Evolutionary conservation across 2,329 filamentous ascomycete genomes (phyloP).

Genomic region (Fusarium pilosicola): DNA sequence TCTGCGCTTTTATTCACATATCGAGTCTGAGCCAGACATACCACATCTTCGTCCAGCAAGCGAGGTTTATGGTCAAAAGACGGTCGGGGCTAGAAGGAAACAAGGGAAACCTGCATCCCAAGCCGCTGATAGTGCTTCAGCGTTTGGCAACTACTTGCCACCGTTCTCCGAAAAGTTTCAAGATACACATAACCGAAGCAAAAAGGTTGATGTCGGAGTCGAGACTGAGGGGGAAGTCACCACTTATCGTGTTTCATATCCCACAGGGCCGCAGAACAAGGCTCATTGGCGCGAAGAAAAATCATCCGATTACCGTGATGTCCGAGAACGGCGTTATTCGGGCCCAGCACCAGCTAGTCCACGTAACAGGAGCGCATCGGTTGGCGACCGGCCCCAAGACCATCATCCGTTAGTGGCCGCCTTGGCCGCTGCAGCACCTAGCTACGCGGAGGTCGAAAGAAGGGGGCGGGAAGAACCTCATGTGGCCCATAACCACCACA

Average conservation of each 20-base stretch:
- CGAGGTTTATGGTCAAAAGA: slow-evolving; percentile 46
- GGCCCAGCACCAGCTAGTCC: not conserved
- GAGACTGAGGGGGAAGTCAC: not conserved
- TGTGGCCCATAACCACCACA: slow-evolving; percentile 4
- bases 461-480: not conserved
- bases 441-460: slow-evolving; percentile 7
- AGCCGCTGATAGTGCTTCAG: not conserved
- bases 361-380: slow-evolving; percentile 32
- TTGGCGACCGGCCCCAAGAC: slow-evolving; percentile 25
- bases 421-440: not conserved
- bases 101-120: not conserved
- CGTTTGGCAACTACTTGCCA: not conserved
- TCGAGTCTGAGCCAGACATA: slow-evolving; percentile 8
- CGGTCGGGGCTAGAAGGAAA: not conserved
- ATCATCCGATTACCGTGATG: slow-evolving; percentile 29
- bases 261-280: not conserved
- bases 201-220: not conserved
- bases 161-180: not conserved
- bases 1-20: not conserved
- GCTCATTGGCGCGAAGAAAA: slow-evolving; percentile 12
- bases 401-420: not conserved
- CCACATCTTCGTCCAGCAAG: slow-evolving; percentile 44
- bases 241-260: not conserved
- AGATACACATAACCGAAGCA: not conserved
- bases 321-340: slow-evolving; percentile 25